Base-by-base conservation (phyloP, 1,139 yeast genomes). In the Saccharomyces pastorianus region DNA sequence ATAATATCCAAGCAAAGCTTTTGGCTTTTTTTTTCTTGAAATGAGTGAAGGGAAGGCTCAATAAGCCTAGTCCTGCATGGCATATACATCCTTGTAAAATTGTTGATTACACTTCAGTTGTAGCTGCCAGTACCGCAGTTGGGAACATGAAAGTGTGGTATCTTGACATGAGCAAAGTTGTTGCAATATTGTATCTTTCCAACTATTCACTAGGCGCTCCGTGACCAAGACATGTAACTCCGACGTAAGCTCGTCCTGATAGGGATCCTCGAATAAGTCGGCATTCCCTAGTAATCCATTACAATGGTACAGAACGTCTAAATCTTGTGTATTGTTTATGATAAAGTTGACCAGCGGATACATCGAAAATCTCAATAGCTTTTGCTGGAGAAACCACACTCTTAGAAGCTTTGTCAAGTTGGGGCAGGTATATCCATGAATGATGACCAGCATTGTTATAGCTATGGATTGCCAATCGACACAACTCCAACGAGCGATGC, bases 81-180 rank as follows among this genome's bases (percentile, higher is more conserved):
- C 13, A 46, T 61, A 58, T 25, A 61, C 56, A 50, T 61, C 65
- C 49, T 54, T 56, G 54, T 62, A 60, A 50, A 62, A 57, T 47
- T 58, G 60, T 49, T 61, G 59, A 48, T 59, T 60, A 47, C 59
- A 58, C 34, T 59, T 55, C 47, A 60, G 50, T 47, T 62, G 65
- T 41, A 56, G 47, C 50, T 64, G 61, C 66, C 67, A 64, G 50
- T 59, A 63, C 44, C 59, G 57, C 47, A 64, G 50, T 49, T 64
- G 65, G 32, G 61, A 55, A 29, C 61, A 60, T 7, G 66, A 58
- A 23, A 56, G 53, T 3, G 61, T 52, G 2, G 61, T 59, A 50
- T 64, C 67, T 49, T 60, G 56, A 31, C 59, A 56, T 9, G 55
- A 51, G 49, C 60, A 59, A 17, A 63, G 47, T 48, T 64, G 62